Conservation (phyloP, 169 alveolate genomes). For the Plasmodium blacklocki region DNA sequence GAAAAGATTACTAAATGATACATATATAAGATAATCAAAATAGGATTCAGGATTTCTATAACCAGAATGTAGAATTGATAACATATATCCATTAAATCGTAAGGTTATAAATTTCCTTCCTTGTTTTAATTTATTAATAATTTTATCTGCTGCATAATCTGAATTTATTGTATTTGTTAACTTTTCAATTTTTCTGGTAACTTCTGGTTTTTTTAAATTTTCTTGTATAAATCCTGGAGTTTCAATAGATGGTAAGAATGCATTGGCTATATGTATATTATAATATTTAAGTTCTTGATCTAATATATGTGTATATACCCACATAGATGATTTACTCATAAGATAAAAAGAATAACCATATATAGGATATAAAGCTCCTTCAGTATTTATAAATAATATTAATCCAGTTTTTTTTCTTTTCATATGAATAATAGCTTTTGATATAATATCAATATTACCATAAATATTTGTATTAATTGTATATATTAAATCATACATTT, state of each 20-base stretch:
- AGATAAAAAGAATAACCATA: conserved; percentile 63
- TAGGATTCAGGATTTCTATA: conserved; percentile 71
- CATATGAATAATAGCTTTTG: conserved; percentile 30
- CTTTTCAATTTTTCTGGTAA: conserved; percentile 42
- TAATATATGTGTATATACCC: conserved; percentile 54
- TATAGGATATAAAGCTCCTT: conserved; percentile 62
- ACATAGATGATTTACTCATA: conserved; percentile 66
- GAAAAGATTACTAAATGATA: conserved; percentile 26
- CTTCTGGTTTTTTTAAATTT: conserved; percentile 44
- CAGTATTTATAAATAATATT: conserved; percentile 54
- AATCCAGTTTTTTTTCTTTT: conserved; percentile 43
- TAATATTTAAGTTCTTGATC: conserved; percentile 66
- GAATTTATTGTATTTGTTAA: conserved; percentile 43
- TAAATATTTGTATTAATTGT: conserved; percentile 53
- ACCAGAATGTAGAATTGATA: conserved; percentile 38
- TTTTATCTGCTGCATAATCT: conserved; percentile 63
- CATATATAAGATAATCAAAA: conserved; percentile 50
- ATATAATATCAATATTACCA: conserved; percentile 53
- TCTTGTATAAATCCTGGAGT: conserved; percentile 64
- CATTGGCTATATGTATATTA: conserved; percentile 48
- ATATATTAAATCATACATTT: conserved; percentile 47
- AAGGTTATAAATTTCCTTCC: conserved; percentile 63
- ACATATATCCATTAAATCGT: conserved; percentile 38
- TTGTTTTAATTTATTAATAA: conserved; percentile 27
- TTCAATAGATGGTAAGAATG: conserved; percentile 64